Conservation (phyloP, 2,329 filamentous ascomycete species). For the Thelonectria olida region DNA sequence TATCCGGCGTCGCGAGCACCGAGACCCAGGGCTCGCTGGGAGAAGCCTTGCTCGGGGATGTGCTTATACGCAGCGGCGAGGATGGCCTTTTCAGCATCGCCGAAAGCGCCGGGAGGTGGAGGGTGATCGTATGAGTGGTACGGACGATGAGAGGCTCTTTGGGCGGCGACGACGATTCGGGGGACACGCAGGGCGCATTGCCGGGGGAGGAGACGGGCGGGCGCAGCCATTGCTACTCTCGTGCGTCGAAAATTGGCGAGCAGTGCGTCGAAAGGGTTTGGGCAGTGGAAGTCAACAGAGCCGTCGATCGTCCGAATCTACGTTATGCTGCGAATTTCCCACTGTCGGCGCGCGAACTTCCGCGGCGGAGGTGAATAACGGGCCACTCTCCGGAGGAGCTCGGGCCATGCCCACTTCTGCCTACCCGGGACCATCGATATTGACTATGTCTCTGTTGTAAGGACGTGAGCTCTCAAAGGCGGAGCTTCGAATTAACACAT, state of each 20-base stretch:
- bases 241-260: not conserved
- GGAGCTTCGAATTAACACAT: too few species aligned
- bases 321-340: constrained; percentile 17
- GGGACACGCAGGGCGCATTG: constrained; percentile 24
- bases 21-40: constrained; percentile 73
- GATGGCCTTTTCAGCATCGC: constrained; percentile 75
- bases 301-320: too few species aligned
- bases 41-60: constrained; percentile 86
- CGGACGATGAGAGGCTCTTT: constrained; percentile 26
- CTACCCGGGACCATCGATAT: constrained; percentile 4
- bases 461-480: not conserved
- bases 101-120: constrained; percentile 68
- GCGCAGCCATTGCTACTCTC: constrained; percentile 25
- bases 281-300: not conserved
- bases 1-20: constrained; percentile 88
- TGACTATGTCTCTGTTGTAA: too few species aligned
- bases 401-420: constrained; percentile 10
- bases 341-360: constrained; percentile 1
- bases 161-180: constrained; percentile 25
- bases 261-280: not conserved
- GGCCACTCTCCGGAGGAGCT: constrained; percentile 13
- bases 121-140: constrained; percentile 82
- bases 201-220: constrained; percentile 26
- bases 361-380: constrained; percentile 8
- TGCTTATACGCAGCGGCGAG: constrained; percentile 83